Base-by-base conservation (phyloP, 768 basidiomycete species). In the Termitomyces sp. region DNA sequence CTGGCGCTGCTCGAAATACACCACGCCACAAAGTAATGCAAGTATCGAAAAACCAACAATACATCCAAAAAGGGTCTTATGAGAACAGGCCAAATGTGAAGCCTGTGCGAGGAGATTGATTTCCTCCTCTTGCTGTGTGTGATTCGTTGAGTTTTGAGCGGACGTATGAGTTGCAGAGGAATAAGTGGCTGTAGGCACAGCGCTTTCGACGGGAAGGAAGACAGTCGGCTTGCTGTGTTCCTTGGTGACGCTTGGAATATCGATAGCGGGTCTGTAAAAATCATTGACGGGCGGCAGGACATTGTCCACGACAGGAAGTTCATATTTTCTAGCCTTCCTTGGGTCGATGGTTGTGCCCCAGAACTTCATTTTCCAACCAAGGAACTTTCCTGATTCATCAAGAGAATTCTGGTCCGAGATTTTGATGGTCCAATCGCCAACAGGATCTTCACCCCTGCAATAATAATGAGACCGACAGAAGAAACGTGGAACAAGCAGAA, bases 351-450 rank as follows among this genome's bases (percentile, higher is more conserved):
- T 76, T 35, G 90, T 86, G 21, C 97, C 97, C 92, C 93, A 99
- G 35, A 99, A 81, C 57, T 87, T 83, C 75, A 98, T 87, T 52
- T 84, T 86, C 96, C 95, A 98, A 11, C 91, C 90, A 44, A 93
- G 79, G 77, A 99, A 94, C 10, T 73, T 76, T 42, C 85, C 85
- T 48, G 79, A 83, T 58, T 73, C 69, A 10, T 77, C 71, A 23
- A 61, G 37, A 23, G 82, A 84, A 31, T 76, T 75, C 61, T 89
- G 86, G 68, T 99, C 97, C 27, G 83, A 86, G 14, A 99, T 93
- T 43, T 71, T 85, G 58, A 98, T 82, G 0, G 84, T 92, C 97
- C 97, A 99, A 19, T 84, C 81, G n/a, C 97, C 97, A 43, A 91
- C 70, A 2, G 95, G 89, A 70, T 91, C 78, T 73, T 98, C 97